phyloP scores from a whole-genome alignment of 345 rosid genomes.

The Bruguiera parviflora region DNA sequence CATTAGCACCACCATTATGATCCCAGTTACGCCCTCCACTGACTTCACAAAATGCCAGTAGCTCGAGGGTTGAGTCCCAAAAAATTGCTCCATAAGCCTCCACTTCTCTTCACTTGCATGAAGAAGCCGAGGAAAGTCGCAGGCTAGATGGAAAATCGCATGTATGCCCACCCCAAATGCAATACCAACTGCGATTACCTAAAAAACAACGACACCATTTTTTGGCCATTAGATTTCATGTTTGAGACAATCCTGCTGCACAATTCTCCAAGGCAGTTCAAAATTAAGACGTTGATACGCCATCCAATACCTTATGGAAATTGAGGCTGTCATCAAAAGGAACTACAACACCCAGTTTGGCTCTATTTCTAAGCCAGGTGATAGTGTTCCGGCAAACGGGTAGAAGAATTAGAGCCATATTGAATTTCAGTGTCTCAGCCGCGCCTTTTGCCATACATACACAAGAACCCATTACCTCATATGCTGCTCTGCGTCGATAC shows the following conservation, averaged over 20 bases:
- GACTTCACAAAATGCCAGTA: conserved; percentile 69
- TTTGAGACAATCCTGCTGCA: background rate
- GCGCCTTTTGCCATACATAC: conserved; percentile 82
- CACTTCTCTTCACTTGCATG: conserved; percentile 51
- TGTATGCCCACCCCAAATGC: conserved; percentile 59
- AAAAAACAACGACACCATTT: background rate
- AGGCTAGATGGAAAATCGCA: conserved; percentile 50
- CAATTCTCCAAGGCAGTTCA: background rate
- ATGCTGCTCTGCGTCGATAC: conserved; percentile 47
- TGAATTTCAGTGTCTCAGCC: conserved; percentile 63
- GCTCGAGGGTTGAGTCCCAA: conserved; percentile 55
- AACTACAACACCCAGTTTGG: conserved; percentile 55
- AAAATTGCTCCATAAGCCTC: conserved; percentile 46
- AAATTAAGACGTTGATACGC: too few species aligned
- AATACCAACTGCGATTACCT: conserved; percentile 71
- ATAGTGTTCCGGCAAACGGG: conserved; percentile 79
- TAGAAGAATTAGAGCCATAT: conserved; percentile 72
- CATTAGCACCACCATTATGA: conserved; percentile 62
- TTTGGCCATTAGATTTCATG: background rate
- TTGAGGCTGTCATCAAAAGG: conserved; percentile 87
- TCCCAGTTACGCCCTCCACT: conserved; percentile 62
- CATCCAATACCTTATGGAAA: conserved; percentile 62
- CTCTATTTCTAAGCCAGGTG: conserved; percentile 77
- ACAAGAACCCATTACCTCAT: conserved; percentile 58
- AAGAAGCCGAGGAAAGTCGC: conserved; percentile 69